Conservation (phyloP, 192 early-diverging fungal species). For the Podila epicladia region DNA sequence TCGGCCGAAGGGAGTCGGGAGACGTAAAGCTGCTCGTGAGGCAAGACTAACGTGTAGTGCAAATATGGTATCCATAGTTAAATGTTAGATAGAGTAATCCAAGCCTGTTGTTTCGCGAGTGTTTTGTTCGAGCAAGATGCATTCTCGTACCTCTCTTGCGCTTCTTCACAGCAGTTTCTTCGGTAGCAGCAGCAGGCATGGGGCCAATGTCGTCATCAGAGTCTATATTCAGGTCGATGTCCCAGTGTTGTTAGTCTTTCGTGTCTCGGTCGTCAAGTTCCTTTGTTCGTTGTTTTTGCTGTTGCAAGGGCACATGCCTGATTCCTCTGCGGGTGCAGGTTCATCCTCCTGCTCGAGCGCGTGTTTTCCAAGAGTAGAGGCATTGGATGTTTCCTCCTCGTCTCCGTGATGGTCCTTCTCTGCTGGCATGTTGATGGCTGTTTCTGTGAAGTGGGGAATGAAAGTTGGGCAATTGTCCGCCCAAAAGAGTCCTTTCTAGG, state of each 20-base stretch:
- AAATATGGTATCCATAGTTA: neutral
- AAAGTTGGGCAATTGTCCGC: too few species aligned
- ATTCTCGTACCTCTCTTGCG: conserved; percentile 23
- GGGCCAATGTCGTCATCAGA: conserved; percentile 48
- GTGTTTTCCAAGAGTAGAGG: conserved; percentile 25
- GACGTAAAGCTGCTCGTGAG: conserved; percentile 81
- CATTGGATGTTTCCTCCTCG: conserved; percentile 1
- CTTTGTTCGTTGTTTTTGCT: neutral
- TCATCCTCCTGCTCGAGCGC: conserved; percentile 13
- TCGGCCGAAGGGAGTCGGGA: conserved; percentile 85
- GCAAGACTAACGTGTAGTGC: conserved; percentile 41
- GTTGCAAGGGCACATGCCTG: conserved; percentile 20
- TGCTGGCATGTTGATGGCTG: conserved; percentile 22
- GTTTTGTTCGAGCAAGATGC: neutral
- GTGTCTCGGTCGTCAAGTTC: neutral
- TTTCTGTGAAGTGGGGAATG: neutral
- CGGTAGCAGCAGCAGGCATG: conserved; percentile 36
- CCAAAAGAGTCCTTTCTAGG: too few species aligned
- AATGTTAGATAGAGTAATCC: neutral
- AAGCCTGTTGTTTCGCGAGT: too few species aligned
- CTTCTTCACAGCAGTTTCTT: conserved; percentile 19
- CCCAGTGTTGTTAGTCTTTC: neutral
- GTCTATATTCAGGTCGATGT: conserved; percentile 5
- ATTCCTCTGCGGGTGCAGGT: conserved; percentile 8
- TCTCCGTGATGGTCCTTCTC: conserved; percentile 14